These are phyloP conservation scores for Eucalyptus cladocalyx DNA, from an alignment of 345 rosid genomes.

Conservation along the genomic window DNA sequence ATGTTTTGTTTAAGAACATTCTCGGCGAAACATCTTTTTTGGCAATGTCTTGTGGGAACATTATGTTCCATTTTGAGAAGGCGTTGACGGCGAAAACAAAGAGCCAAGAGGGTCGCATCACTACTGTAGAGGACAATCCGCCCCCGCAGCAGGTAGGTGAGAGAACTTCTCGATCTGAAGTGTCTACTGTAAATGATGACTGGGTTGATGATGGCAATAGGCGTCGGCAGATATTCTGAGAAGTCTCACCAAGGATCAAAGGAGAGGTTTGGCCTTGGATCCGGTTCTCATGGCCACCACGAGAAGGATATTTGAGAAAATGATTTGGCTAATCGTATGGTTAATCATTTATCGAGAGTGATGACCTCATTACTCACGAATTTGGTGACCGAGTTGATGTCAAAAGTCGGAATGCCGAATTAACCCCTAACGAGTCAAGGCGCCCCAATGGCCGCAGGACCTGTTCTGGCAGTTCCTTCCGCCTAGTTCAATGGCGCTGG, in stretches of 20 bases:
- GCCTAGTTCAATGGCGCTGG: no score
- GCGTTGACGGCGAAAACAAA: background rate
- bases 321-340: background rate
- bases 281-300: background rate
- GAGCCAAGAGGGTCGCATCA: background rate
- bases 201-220: no score
- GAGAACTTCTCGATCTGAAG: no score
- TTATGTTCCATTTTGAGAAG: background rate
- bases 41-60: background rate
- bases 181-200: accelerated
- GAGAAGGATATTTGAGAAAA: background rate
- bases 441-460: no score
- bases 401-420: no score
- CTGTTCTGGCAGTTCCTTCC: no score
- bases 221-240: background rate
- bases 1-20: no score
- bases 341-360: no score
- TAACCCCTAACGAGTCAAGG: no score
- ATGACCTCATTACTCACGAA: no score
- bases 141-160: no score
- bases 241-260: background rate
- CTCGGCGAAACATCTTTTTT: accelerated
- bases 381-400: no score
- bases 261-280: background rate
- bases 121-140: background rate